Conservation (phyloP, 306 rosid species). For the Vigna angularis region DNA sequence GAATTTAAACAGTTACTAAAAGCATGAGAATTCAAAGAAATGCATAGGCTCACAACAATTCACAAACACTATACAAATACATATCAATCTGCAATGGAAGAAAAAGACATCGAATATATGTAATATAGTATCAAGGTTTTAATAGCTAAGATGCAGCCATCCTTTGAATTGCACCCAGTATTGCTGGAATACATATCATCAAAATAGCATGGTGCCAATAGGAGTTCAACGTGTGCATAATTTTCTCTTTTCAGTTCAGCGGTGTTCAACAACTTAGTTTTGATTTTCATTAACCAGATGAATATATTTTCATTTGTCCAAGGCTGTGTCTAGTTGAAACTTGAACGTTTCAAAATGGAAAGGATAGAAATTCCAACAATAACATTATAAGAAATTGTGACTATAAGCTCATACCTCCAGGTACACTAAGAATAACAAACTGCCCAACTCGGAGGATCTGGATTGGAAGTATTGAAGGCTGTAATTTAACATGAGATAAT, state of each 20-base stretch:
- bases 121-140: not conserved
- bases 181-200: constrained; percentile 18
- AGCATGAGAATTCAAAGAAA: constrained; percentile 42
- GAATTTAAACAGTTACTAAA: constrained; percentile 33
- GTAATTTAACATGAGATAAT: constrained; percentile 40
- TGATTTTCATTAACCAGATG: constrained; percentile 13
- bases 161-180: constrained; percentile 3
- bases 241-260: constrained; percentile 8
- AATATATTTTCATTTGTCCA: constrained; percentile 22
- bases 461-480: constrained; percentile 98
- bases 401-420: constrained; percentile 72
- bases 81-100: constrained; percentile 5
- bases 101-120: not conserved
- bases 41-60: constrained; percentile 1
- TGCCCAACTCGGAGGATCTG: constrained; percentile 89
- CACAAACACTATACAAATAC: not conserved
- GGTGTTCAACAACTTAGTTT: constrained; percentile 5
- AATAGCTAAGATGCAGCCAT: constrained; percentile 10
- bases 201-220: constrained; percentile 13
- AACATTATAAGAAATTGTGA: constrained; percentile 14
- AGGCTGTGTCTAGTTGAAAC: constrained; percentile 24
- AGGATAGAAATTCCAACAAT: constrained; percentile 33
- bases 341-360: not conserved
- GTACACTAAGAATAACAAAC: constrained; percentile 88
- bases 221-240: not conserved